These are phyloP conservation scores for Diplodia seriata DNA, from an alignment of 2,329 filamentous ascomycete genomes.

Conservation along the genomic window DNA sequence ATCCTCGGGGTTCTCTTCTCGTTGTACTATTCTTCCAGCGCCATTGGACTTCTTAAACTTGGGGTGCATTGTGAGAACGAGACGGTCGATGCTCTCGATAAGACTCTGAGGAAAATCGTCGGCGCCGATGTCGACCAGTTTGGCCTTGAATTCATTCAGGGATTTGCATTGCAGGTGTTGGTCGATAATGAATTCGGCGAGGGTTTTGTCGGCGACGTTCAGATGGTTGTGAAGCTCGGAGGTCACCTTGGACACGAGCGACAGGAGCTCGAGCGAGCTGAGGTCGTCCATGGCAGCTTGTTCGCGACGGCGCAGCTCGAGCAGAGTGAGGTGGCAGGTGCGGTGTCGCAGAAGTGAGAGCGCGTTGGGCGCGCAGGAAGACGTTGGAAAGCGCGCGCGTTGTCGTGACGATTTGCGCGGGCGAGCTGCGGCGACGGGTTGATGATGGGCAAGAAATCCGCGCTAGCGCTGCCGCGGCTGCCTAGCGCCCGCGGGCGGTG, in stretches of 20 bases:
- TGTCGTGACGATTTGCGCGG: conserved; percentile 20
- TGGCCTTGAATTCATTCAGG: conserved; percentile 75
- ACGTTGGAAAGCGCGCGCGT: conserved; percentile 2
- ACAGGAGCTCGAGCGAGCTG: conserved; percentile 87
- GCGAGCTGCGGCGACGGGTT: conserved; percentile 6
- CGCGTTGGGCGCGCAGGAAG: conserved; percentile 10
- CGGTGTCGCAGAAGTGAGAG: not conserved
- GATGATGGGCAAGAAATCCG: conserved; percentile 8
- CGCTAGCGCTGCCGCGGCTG: not conserved
- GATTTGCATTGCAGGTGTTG: conserved; percentile 79
- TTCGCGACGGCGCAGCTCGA: conserved; percentile 9
- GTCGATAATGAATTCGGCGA: conserved; percentile 95
- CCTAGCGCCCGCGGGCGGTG: conserved; percentile 14
- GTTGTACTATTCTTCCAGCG: conserved; percentile 42
- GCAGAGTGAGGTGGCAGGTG: not conserved
- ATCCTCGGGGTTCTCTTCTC: conserved; percentile 51
- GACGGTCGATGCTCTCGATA: conserved; percentile 87
- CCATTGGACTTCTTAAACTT: conserved; percentile 72
- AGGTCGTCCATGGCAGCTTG: conserved; percentile 78
- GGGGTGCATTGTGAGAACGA: conserved; percentile 89
- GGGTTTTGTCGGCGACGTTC: conserved; percentile 88
- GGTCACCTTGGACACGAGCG: conserved; percentile 91
- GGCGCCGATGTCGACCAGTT: conserved; percentile 76
- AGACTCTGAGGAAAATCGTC: conserved; percentile 81
- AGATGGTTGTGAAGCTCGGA: conserved; percentile 94